phyloP scores from a whole-genome alignment of 2,329 filamentous ascomycete species.

The Fusarium dlaminii region DNA sequence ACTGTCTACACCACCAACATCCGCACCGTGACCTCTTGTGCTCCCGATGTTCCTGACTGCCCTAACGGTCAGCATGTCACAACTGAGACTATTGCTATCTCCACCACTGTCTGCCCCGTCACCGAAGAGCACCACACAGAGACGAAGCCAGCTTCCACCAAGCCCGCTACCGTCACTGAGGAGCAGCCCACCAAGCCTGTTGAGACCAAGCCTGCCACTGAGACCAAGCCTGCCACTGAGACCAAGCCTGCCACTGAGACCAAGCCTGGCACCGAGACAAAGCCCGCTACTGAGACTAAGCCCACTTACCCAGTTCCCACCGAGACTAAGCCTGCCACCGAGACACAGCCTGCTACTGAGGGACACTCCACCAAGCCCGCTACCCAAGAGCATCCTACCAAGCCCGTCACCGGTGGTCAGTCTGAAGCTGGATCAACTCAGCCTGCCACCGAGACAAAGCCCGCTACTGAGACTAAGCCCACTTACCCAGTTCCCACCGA shows the following conservation, averaged over 20 bases:
- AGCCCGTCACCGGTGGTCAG: too few species aligned
- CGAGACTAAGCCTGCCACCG: too few species aligned
- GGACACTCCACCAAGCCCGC: too few species aligned
- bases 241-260: conserved; percentile 8
- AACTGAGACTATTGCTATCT: not conserved
- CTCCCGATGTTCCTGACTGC: not conserved
- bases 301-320: too few species aligned
- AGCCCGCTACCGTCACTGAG: not conserved
- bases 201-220: conserved; percentile 1
- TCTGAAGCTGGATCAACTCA: too few species aligned
- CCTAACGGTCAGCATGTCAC: not conserved
- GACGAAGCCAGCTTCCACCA: not conserved
- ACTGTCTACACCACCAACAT: conserved; percentile 2
- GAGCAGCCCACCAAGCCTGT: not conserved
- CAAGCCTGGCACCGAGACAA: too few species aligned
- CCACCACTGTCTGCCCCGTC: not conserved
- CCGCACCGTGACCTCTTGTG: not conserved
- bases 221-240: not conserved
- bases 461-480: not conserved
- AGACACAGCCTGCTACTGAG: too few species aligned
- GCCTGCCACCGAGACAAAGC: not conserved
- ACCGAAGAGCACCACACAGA: not conserved
- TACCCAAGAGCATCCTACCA: too few species aligned
- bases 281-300: too few species aligned
- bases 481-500: not conserved